These are phyloP conservation scores for Epichloe brachyelytri DNA, from an alignment of 2,329 filamentous ascomycete genomes.

Conservation along the genomic window DNA sequence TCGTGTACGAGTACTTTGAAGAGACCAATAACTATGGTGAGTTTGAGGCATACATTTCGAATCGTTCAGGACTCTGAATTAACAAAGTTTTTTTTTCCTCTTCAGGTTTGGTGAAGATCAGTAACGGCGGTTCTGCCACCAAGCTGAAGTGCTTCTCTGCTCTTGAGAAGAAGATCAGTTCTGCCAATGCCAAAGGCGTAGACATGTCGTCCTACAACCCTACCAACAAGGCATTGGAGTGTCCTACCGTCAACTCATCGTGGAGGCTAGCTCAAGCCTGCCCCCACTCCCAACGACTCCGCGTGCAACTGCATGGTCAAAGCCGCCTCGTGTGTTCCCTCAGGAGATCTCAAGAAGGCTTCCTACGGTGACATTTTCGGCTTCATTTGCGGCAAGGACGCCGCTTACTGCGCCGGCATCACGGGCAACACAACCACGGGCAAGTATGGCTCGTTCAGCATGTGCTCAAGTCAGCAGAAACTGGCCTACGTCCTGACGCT, in stretches of 20 bases:
- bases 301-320: constrained; percentile 81
- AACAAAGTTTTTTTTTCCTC: too few relatives aligned
- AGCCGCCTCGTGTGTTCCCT: constrained; percentile 59
- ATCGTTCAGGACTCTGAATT: too few relatives aligned
- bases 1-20: constrained; percentile 98
- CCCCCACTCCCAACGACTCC: constrained; percentile 69
- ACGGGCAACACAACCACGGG: constrained; percentile 29
- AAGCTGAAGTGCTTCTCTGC: constrained; percentile 63
- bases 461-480: constrained; percentile 60
- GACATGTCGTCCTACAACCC: constrained; percentile 56
- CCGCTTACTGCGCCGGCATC: constrained; percentile 54
- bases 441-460: constrained; percentile 60
- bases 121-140: constrained; percentile 39
- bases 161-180: constrained; percentile 56
- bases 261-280: constrained; percentile 54
- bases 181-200: constrained; percentile 53
- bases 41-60: constrained; percentile 12
- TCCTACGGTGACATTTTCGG: constrained; percentile 60
- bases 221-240: constrained; percentile 59
- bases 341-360: constrained; percentile 40
- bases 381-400: constrained; percentile 52
- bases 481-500: constrained; percentile 57
- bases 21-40: constrained; percentile 77
- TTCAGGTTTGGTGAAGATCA: constrained; percentile 51
- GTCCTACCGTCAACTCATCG: constrained; percentile 49